These are phyloP conservation scores for Rhododendron simsii DNA, from an alignment of 148 eudicot species.

Conservation along the genomic window DNA sequence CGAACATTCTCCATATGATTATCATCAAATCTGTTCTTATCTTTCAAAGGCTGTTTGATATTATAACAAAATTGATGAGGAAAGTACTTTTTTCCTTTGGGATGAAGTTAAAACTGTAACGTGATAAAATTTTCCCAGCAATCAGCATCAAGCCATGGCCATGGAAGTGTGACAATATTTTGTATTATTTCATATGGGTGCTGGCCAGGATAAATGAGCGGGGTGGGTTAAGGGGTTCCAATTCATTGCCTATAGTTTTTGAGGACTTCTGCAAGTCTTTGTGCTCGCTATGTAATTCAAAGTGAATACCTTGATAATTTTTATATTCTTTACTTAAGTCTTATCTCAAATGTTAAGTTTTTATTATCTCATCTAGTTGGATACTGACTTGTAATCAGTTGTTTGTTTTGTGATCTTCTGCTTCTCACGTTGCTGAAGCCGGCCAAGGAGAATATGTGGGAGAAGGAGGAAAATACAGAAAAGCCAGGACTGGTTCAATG, in stretches of 20 bases:
- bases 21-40: neutral
- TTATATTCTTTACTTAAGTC: neutral
- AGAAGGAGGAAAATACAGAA: slow-evolving; percentile 36
- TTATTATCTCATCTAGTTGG: neutral
- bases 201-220: neutral
- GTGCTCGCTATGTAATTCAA: neutral
- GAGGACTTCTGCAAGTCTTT: neutral
- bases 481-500: slow-evolving; percentile 45
- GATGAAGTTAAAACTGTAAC: neutral
- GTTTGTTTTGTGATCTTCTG: slow-evolving; percentile 4
- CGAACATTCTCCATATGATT: neutral
- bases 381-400: neutral
- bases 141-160: neutral
- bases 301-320: neutral
- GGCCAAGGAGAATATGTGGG: slow-evolving; percentile 28
- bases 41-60: neutral
- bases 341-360: neutral
- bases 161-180: neutral
- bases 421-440: slow-evolving; percentile 22
- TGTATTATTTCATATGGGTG: neutral
- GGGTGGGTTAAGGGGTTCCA: neutral
- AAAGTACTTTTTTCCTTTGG: neutral
- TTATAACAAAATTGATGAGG: neutral
- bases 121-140: neutral
- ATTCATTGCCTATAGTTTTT: neutral